Evolutionary conservation across 192 early-diverging fungal species (phyloP).

Genomic region (Chytriomyces sp.): DNA sequence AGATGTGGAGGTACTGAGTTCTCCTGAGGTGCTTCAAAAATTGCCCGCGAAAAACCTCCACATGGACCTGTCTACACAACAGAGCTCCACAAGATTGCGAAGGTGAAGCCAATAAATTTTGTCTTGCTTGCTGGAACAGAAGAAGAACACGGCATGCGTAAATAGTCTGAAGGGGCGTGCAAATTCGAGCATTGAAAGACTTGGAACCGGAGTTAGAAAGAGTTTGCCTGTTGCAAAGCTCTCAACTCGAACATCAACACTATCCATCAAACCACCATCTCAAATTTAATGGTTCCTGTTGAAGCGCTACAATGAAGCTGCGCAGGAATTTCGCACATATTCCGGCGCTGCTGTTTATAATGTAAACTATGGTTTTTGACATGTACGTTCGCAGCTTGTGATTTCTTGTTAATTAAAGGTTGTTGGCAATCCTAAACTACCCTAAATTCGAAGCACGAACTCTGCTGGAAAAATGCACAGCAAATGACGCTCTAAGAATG

Average conservation of each 20-base stretch:
- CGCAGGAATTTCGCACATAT: slow-evolving; percentile 79
- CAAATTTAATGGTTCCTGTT: slow-evolving; percentile 92
- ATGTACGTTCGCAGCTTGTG: slow-evolving; percentile 76
- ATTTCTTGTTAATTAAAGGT: too few relatives aligned
- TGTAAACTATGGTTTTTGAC: slow-evolving; percentile 91
- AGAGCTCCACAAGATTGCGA: slow-evolving; percentile 71
- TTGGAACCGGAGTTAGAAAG: slow-evolving; percentile 91
- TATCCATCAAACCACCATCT: slow-evolving; percentile 85
- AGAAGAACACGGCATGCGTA: slow-evolving; percentile 84
- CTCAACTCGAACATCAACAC: slow-evolving; percentile 93
- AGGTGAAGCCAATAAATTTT: slow-evolving; percentile 89
- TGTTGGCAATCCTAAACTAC: too few relatives aligned
- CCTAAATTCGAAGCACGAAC: too few relatives aligned
- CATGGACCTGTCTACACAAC: slow-evolving; percentile 80
- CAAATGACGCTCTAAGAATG: too few relatives aligned
- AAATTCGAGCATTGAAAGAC: slow-evolving; percentile 79
- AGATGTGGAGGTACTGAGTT: not conserved
- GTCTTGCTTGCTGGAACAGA: slow-evolving; percentile 82
- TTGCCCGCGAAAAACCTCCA: slow-evolving; percentile 70
- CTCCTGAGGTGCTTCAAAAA: slow-evolving; percentile 56
- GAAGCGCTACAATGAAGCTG: slow-evolving; percentile 84
- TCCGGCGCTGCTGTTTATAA: slow-evolving; percentile 83
- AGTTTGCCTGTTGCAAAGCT: slow-evolving; percentile 78
- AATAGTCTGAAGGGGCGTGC: slow-evolving; percentile 70
- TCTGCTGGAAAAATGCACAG: too few relatives aligned